Base-by-base conservation (phyloP, 2,329 filamentous ascomycete genomes). In the Colletotrichum noveboracense region DNA sequence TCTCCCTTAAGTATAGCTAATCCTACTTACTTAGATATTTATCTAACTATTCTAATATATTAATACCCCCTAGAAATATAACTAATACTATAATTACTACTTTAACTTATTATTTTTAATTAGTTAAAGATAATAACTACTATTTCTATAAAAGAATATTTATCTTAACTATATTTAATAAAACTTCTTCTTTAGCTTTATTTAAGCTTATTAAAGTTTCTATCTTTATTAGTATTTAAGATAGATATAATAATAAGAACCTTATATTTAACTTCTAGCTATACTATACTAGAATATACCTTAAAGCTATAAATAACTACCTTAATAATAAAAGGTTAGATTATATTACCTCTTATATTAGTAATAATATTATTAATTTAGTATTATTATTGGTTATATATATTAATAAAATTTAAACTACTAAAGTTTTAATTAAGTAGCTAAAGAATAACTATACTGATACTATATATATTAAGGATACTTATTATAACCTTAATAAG, bases 361-460 rank as follows among this genome's bases (percentile, higher is more conserved):
- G 0, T 55, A 55, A 5, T 55, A 24, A 21, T 55, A 55, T 10
- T 55, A 55, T 2, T 55, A 55, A 55, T 12, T 2, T 55, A 24
- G 6, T 24, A 12, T 55, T 55, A 55, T 2, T 55, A 55, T 0
- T 55, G 24, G 2, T n/a, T 55, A 55, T 5, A 5, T 24, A 13
- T 0, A 1, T 24, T 55, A 55, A 1, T 55, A 24, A 3, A 7
- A 55, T 55, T 3, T 24, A 24, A 4, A 55, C 0, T 7, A 14
- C 10, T 55, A 24, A 24, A 12, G n/a, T 0, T 18, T 3, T 24
- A 21, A 55, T 55, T 13, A 24, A 55, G 5, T 55, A 24, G 9
- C 12, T 55, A 55, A 7, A 24, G 3, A 55, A 16, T 12, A 14
- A 9, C 7, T 21, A 24, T 55, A 55, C 3, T 21, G 24, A 3